Evolutionary conservation across 1,284 basidiomycete species (phyloP).

Genomic region (Volvariella volvacea): DNA sequence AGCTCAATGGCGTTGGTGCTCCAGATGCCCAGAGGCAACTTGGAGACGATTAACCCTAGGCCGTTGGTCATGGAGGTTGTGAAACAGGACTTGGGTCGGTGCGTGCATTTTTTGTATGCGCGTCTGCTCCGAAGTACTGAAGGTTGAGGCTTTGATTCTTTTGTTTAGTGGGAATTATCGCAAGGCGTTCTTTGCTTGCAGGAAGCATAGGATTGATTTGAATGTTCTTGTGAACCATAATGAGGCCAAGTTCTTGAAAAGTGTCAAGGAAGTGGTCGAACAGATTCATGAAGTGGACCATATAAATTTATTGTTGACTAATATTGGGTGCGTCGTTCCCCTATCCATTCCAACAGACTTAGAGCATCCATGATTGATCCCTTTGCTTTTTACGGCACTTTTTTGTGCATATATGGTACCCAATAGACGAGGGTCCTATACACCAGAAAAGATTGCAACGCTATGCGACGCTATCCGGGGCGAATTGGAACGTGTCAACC

Average conservation of each 20-base stretch:
- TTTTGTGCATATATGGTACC: conserved; percentile 3
- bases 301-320: conserved; percentile 89
- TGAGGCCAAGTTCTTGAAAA: conserved; percentile 57
- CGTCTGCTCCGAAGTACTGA: conserved; percentile 2
- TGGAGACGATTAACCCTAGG: conserved; percentile 93
- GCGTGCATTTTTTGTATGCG: conserved; percentile 20
- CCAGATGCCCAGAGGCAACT: conserved; percentile 97
- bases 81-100: conserved; percentile 68
- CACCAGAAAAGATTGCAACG: conserved; percentile 53
- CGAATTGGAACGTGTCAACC: conserved; percentile 67
- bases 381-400: neutral
- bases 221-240: conserved; percentile 84
- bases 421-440: conserved; percentile 49
- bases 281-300: conserved; percentile 89
- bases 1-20: conserved; percentile 86
- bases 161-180: conserved; percentile 58
- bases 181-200: conserved; percentile 84
- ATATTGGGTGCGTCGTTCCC: conserved; percentile 57
- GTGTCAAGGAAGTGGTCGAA: conserved; percentile 66
- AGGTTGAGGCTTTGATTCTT: neutral
- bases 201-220: conserved; percentile 92
- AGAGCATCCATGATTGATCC: too few species aligned
- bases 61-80: conserved; percentile 87
- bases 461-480: conserved; percentile 78
- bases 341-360: too few species aligned